Conservation (phyloP, 192 early-diverging fungal species). For the Spinellus fusiger region DNA sequence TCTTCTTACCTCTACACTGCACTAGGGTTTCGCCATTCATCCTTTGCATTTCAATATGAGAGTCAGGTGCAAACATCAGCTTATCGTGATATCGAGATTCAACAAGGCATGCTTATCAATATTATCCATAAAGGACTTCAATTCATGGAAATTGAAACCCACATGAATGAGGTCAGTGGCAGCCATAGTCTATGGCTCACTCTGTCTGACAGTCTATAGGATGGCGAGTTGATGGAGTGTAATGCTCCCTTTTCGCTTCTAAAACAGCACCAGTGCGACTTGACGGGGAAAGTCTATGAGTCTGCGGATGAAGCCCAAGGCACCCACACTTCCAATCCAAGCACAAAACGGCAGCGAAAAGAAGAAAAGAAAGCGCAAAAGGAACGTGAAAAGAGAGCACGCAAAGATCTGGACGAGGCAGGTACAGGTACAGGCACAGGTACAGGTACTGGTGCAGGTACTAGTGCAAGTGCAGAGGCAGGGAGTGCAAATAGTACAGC, state of each 20-base stretch:
- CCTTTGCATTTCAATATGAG: conserved; percentile 84
- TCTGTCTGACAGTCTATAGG: conserved; percentile 36
- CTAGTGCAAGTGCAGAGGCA: too few species aligned
- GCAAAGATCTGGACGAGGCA: conserved; percentile 29
- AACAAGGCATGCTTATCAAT: conserved; percentile 77
- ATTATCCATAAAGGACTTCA: conserved; percentile 89
- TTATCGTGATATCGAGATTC: conserved; percentile 55
- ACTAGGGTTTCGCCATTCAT: conserved; percentile 78
- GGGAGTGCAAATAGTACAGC: too few species aligned
- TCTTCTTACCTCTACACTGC: not conserved
- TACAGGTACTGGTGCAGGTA: too few species aligned
- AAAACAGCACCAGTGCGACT: conserved; percentile 60
- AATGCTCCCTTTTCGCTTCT: conserved; percentile 63
- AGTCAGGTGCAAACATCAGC: conserved; percentile 65
- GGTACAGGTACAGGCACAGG: not conserved
- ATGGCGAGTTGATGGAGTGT: conserved; percentile 75
- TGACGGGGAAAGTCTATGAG: conserved; percentile 28
- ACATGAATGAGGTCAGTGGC: conserved; percentile 62
- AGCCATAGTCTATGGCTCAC: not conserved
- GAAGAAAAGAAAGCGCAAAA: conserved; percentile 43
- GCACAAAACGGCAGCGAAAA: conserved; percentile 37
- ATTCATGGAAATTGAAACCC: conserved; percentile 86
- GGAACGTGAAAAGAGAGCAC: conserved; percentile 44
- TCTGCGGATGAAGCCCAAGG: conserved; percentile 18
- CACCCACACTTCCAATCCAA: not conserved